Evolutionary conservation across 176 grass and related monocot species (phyloP).

Genomic region (Rhipidocladum racemiflorum): DNA sequence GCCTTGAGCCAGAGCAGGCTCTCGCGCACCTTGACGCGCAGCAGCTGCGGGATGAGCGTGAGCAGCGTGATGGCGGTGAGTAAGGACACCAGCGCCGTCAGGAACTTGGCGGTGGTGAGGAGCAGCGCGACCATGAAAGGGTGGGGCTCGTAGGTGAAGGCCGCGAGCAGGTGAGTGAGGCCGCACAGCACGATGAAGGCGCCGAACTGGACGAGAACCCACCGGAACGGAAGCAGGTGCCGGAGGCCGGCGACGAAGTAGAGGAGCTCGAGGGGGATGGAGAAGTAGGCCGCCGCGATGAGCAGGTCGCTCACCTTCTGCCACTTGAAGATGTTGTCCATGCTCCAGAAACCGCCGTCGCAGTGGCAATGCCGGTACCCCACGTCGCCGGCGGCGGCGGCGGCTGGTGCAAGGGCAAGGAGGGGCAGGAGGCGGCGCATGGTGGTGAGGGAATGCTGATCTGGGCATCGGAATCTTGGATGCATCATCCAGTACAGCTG

Average conservation of each 20-base stretch:
- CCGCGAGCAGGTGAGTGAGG: slow-evolving; percentile 82
- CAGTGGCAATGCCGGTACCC: slow-evolving; percentile 38
- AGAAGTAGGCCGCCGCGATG: slow-evolving; percentile 88
- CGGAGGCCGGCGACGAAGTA: slow-evolving; percentile 80
- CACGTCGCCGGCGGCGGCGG: neutral
- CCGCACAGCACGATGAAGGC: slow-evolving; percentile 96
- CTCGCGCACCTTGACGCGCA: slow-evolving; percentile 88
- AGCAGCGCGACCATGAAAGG: slow-evolving; percentile 70
- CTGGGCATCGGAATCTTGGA: slow-evolving; percentile 42
- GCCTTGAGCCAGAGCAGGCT: slow-evolving; percentile 85
- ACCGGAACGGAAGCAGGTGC: slow-evolving; percentile 88
- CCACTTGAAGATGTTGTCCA: slow-evolving; percentile 72
- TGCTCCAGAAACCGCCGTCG: slow-evolving; percentile 49
- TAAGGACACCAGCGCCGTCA: slow-evolving; percentile 89
- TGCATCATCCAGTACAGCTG: slow-evolving; percentile 34
- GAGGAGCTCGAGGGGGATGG: slow-evolving; percentile 83
- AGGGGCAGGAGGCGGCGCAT: slow-evolving; percentile 13
- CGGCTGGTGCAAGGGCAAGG: neutral
- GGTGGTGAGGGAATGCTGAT: neutral
- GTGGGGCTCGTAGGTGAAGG: slow-evolving; percentile 92
- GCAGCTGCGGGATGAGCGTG: slow-evolving; percentile 93
- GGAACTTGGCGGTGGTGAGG: slow-evolving; percentile 89
- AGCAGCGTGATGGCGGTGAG: slow-evolving; percentile 89
- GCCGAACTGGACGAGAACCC: slow-evolving; percentile 85
- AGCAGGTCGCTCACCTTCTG: slow-evolving; percentile 96